Evolutionary conservation across 257 asterid species (phyloP).

Genomic region (Jacaranda mimosifolia): DNA sequence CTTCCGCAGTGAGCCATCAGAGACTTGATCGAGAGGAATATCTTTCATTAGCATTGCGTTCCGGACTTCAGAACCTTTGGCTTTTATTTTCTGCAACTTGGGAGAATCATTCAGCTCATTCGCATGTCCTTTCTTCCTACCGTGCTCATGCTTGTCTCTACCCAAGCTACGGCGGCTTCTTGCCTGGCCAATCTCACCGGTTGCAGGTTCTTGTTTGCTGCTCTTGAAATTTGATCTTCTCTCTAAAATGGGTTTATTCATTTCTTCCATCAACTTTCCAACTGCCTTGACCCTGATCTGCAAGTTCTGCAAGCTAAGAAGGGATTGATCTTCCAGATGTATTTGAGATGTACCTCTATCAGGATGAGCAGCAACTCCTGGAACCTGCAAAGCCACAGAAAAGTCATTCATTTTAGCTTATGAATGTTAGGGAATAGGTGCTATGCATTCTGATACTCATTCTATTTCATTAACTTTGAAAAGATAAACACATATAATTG

Average conservation of each 20-base stretch:
- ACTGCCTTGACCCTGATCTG: constrained; percentile 66
- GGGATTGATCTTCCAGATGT: constrained; percentile 49
- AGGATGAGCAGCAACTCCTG: constrained; percentile 44
- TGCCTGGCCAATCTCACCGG: constrained; percentile 52
- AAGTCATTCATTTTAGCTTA: background rate
- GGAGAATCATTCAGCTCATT: constrained; percentile 48
- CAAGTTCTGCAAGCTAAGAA: constrained; percentile 63
- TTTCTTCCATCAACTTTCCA: constrained; percentile 64
- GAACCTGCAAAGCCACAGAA: constrained; percentile 46
- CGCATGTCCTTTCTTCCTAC: constrained; percentile 44
- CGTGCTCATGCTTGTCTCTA: constrained; percentile 41
- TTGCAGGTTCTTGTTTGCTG: constrained; percentile 42
- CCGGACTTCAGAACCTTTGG: constrained; percentile 53
- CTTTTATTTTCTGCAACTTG: constrained; percentile 53
- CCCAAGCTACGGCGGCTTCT: constrained; percentile 49
- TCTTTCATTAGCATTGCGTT: constrained; percentile 74
- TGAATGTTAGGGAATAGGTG: too few relatives aligned
- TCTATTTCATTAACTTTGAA: too few relatives aligned
- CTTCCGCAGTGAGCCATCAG: constrained; percentile 50
- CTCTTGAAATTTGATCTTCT: constrained; percentile 41
- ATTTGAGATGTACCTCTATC: constrained; percentile 32
- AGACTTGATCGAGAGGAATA: constrained; percentile 85
- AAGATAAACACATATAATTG: too few relatives aligned
- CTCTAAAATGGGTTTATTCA: constrained; percentile 42
- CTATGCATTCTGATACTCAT: too few relatives aligned